These are phyloP conservation scores for Aspergillus nanangensis DNA, from an alignment of 495 filamentous ascomycete species.

Conservation along the genomic window DNA sequence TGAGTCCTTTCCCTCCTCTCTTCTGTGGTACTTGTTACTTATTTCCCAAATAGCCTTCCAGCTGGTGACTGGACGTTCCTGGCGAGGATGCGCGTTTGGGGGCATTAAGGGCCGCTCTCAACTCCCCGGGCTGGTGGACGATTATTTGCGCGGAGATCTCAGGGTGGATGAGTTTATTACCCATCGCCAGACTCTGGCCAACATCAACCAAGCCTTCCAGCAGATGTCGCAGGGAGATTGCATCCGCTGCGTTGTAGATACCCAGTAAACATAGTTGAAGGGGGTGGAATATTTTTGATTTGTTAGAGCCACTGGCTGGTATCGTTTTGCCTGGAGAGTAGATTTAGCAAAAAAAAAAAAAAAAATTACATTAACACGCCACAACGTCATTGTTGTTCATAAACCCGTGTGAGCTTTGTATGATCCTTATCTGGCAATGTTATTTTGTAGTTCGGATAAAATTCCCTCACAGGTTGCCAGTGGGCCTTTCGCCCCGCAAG, in stretches of 20 bases:
- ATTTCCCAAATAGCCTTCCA: conserved; percentile 73
- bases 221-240: conserved; percentile 96
- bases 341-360: no score
- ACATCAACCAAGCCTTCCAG: conserved; percentile 87
- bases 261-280: no score
- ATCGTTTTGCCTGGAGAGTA: no score
- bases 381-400: no score
- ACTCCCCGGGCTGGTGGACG: conserved; percentile 80
- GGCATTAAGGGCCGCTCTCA: conserved; percentile 97
- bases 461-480: no score
- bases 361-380: no score
- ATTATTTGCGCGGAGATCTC: conserved; percentile 83
- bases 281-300: no score
- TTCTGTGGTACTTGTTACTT: conserved; percentile 7
- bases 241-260: conserved; percentile 74
- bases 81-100: conserved; percentile 97
- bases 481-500: no score
- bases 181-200: conserved; percentile 73
- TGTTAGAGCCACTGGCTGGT: no score
- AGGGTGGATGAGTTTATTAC: conserved; percentile 99
- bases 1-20: conserved; percentile 47
- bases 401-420: no score
- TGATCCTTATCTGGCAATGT: no score
- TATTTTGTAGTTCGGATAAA: no score
- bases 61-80: conserved; percentile 93